Percentiles rank a stretch among this genome's conserved stretches.
phyloP scores from a whole-genome alignment of 2,329 filamentous ascomycete species.

The Cyphellophora attinorum region DNA sequence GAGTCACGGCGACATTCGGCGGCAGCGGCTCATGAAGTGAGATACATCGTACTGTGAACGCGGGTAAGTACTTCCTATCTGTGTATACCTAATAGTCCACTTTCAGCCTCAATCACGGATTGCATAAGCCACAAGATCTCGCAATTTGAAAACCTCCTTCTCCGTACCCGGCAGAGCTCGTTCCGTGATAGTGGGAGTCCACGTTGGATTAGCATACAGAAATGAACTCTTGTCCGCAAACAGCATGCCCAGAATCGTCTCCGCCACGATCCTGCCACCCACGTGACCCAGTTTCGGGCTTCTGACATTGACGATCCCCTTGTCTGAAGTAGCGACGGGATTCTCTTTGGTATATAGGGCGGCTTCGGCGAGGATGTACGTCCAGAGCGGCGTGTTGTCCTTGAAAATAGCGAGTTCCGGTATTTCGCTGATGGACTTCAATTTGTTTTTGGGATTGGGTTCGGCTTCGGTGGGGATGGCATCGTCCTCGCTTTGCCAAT shows the following conservation, averaged over 20 bases:
- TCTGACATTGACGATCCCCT: not conserved
- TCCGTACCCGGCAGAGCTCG: no score
- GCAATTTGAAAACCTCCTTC: not conserved
- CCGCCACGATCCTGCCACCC: not conserved
- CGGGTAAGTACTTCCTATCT: no score
- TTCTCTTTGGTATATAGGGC: not conserved
- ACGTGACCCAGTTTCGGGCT: not conserved
- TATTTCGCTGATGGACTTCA: not conserved
- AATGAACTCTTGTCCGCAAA: not conserved
- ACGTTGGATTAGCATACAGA: not conserved
- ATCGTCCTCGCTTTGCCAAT: not conserved
- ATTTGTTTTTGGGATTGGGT: not conserved
- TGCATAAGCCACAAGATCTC: not conserved
- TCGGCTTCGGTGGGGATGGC: no score
- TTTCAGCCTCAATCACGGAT: no score
- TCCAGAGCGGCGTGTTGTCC: slow-evolving; percentile 1
- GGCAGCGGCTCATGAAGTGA: no score
- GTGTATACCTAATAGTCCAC: no score
- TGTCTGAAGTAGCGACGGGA: not conserved
- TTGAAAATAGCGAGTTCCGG: not conserved
- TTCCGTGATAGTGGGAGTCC: not conserved
- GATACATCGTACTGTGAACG: no score
- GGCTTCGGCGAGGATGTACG: slow-evolving; percentile 2
- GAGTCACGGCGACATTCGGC: no score
- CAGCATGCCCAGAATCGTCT: not conserved